Percentiles rank a stretch among this genome's conserved stretches.
phyloP scores from a whole-genome alignment of 306 rosid genomes.

The Quercus mongolica region DNA sequence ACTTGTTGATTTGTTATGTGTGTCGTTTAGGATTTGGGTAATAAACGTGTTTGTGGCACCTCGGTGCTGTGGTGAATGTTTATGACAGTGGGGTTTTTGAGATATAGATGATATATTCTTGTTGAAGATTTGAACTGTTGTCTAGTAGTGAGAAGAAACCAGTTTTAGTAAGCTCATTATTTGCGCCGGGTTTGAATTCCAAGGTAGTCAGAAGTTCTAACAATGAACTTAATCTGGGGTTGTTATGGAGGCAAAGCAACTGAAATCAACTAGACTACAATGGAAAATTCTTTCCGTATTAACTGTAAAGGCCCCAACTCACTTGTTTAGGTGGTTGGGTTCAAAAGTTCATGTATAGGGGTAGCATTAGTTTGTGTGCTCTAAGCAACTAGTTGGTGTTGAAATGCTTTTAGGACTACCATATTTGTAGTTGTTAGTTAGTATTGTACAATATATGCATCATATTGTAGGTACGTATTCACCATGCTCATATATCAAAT shows the following conservation, averaged over 20 bases:
- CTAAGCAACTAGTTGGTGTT: not conserved
- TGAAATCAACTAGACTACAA: not conserved
- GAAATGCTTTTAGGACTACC: not conserved
- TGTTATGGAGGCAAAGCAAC: not conserved
- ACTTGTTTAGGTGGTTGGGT: not conserved
- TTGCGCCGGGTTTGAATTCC: not conserved
- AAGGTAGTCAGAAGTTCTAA: not conserved
- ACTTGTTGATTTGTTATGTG: not conserved
- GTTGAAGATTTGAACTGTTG: not conserved
- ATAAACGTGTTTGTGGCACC: not conserved
- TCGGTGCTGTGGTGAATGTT: not conserved
- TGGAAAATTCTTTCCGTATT: too few species aligned
- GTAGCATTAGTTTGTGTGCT: not conserved
- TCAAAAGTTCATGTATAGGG: not conserved
- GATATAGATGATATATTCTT: slow-evolving; percentile 23
- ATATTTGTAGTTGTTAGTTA: not conserved
- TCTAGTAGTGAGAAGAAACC: not conserved
- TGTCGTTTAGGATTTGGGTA: not conserved
- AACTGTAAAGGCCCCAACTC: not conserved
- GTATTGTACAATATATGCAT: not conserved
- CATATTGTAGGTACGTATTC: too few species aligned
- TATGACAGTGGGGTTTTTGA: not conserved
- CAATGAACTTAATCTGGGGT: not conserved
- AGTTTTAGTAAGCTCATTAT: not conserved
- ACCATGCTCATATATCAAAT: too few species aligned